phyloP scores from a whole-genome alignment of 148 eudicot genomes.

The Tetragonia tetragonoides region DNA sequence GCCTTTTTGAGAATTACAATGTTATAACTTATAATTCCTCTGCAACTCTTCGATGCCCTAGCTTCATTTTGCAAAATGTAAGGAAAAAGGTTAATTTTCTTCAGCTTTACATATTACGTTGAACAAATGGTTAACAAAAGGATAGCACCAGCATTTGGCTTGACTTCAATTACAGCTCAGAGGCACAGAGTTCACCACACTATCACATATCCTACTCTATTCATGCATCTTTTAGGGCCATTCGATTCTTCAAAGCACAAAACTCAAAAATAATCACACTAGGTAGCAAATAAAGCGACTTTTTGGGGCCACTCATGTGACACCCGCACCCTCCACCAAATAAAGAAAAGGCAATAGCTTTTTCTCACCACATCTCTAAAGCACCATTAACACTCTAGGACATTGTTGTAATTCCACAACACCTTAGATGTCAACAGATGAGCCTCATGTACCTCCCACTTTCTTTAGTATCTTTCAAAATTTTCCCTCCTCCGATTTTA shows the following conservation, averaged over 20 bases:
- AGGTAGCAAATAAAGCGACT: slow-evolving; percentile 23
- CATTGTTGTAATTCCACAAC: slow-evolving; percentile 5
- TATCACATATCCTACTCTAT: slow-evolving; percentile 13
- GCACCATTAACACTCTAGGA: slow-evolving; percentile 8
- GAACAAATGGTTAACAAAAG: not conserved
- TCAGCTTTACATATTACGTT: not conserved
- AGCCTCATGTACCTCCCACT: slow-evolving; percentile 17
- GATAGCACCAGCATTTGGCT: not conserved
- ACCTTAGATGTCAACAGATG: slow-evolving; percentile 6
- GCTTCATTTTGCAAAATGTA: not conserved
- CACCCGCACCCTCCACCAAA: not conserved
- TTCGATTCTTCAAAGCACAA: slow-evolving; percentile 25
- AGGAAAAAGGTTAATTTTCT: not conserved
- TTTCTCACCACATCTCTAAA: slow-evolving; percentile 20
- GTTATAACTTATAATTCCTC: too few relatives aligned
- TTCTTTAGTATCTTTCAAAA: slow-evolving; percentile 24
- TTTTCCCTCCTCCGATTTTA: slow-evolving; percentile 21
- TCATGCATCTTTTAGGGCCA: slow-evolving; percentile 15
- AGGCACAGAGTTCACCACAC: not conserved
- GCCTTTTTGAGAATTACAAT: too few relatives aligned
- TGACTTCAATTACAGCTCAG: not conserved
- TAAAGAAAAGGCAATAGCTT: slow-evolving; percentile 11
- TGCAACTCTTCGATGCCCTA: too few relatives aligned
- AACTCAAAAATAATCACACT: slow-evolving; percentile 18
- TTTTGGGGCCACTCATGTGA: slow-evolving; percentile 31